Evolutionary conservation across 805 yeast species (phyloP), one percentile per base, ranked within the genome.

Genomic region (Clavispora vitiphila): DNA sequence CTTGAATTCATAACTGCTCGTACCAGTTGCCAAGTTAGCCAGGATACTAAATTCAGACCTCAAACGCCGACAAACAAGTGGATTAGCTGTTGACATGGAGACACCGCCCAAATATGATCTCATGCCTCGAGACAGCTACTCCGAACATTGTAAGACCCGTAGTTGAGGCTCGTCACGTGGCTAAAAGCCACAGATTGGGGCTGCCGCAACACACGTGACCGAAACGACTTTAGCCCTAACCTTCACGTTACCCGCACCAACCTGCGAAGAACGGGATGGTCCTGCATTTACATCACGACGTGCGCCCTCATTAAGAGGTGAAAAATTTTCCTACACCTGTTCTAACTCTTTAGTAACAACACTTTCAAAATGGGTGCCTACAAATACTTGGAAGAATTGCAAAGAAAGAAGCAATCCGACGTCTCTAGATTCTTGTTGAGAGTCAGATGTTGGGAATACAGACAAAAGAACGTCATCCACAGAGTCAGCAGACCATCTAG

Each of bases 371-470:
- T 91, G 99, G 98, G 99, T 83, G 99, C 98, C 81, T 93, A 93
- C 95, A 93, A 93, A 76, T 93, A 93, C 77, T 83, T 93, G 74
- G 96, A 91, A 80, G 99, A 93, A 80, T 82, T 93, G 75, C 93
- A 89, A 76, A 90, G 97, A 83, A 93, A 93, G 95, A 93, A 93
- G 85, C 99, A 93, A 83, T 89, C 97, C 70, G 99, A 93, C 78
- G 97, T 93, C 67, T 79, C 86, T 80, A 87, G 99, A 79, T 93
- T 93, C 88, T 80, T 93, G 70, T 86, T 86, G 78, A 86, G 99
- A 77, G 96, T 93, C 83, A 88, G 99, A 87, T 93, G 96, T 80
- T 93, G 99, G 99, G 99, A 93, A 79, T 93, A 89, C 96, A 90
- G 99, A 81, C 99, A 93, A 81, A 83, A 84, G 81, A 83, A 80